Percentiles rank a stretch among this genome's conserved stretches.
Conservation (phyloP, 192 early-diverging fungal genomes). For the Entomortierella chlamydospora region DNA sequence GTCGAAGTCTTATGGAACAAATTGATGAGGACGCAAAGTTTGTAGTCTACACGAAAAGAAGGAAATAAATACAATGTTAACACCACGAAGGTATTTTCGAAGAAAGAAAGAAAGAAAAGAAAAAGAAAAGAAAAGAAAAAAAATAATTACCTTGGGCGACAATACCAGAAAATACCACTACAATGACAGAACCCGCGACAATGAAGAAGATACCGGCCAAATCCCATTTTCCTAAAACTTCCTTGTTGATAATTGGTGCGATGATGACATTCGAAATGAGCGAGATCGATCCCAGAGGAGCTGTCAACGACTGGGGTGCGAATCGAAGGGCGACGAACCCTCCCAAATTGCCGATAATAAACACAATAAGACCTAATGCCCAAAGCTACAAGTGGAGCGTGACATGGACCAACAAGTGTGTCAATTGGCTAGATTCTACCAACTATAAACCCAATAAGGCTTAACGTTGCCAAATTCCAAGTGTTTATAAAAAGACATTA, state of each 20-base stretch:
- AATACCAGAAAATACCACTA: slow-evolving; percentile 77
- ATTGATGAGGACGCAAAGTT: slow-evolving; percentile 76
- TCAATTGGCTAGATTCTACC: no score
- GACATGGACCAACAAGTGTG: neutral
- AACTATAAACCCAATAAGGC: neutral
- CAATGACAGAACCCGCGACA: slow-evolving; percentile 76
- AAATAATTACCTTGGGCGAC: slow-evolving; percentile 48
- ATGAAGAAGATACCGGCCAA: slow-evolving; percentile 80
- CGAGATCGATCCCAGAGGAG: slow-evolving; percentile 80
- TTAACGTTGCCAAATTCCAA: neutral
- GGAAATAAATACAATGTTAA: neutral
- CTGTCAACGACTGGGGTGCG: slow-evolving; percentile 84
- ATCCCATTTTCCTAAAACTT: slow-evolving; percentile 74
- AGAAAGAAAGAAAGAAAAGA: neutral
- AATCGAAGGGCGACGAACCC: slow-evolving; percentile 83
- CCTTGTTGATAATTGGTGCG: slow-evolving; percentile 81
- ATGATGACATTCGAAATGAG: slow-evolving; percentile 85
- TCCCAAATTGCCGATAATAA: slow-evolving; percentile 76
- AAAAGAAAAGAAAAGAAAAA: neutral
- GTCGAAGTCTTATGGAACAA: slow-evolving; percentile 72
- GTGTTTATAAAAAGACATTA: slow-evolving; percentile 13
- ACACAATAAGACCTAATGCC: slow-evolving; percentile 76
- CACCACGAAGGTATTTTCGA: no score
- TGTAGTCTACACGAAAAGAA: slow-evolving; percentile 64
- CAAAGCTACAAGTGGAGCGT: slow-evolving; percentile 55